These are phyloP conservation scores for Umbelopsis vinacea DNA, from an alignment of 192 early-diverging fungal species.

Conservation along the genomic window DNA sequence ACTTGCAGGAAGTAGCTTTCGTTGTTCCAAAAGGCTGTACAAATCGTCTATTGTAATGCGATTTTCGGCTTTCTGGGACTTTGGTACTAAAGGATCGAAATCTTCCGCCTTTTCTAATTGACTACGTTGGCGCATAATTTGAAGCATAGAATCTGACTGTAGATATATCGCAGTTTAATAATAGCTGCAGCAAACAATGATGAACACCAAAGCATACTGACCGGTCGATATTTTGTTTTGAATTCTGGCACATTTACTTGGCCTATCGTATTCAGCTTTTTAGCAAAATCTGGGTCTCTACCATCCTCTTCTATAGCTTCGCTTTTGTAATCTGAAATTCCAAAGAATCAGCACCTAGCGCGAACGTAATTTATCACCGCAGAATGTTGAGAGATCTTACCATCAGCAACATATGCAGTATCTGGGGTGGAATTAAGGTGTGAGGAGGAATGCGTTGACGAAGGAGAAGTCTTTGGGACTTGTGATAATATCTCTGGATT, in stretches of 20 bases:
- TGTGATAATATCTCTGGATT: constrained; percentile 20
- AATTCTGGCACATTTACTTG: constrained; percentile 19
- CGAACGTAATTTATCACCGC: neutral
- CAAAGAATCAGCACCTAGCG: neutral
- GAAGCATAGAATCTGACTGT: constrained; percentile 24
- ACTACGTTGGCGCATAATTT: constrained; percentile 9
- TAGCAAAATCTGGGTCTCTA: constrained; percentile 7
- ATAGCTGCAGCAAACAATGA: neutral
- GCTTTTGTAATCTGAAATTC: neutral
- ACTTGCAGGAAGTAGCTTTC: neutral
- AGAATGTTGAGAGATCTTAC: neutral
- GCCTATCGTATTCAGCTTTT: neutral
- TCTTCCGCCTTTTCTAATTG: constrained; percentile 6
- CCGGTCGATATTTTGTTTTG: constrained; percentile 8
- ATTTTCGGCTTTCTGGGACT: constrained; percentile 8
- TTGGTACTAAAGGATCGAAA: constrained; percentile 15
- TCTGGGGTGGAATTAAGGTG: neutral
- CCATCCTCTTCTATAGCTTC: constrained; percentile 6
- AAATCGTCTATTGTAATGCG: constrained; percentile 25
- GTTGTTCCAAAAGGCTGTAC: constrained; percentile 15
- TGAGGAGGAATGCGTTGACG: constrained; percentile 3
- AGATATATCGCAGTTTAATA: neutral
- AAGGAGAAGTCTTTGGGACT: constrained; percentile 26
- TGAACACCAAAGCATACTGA: neutral
- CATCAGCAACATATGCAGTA: constrained; percentile 1